These are phyloP conservation scores for Pueraria montana DNA, from an alignment of 306 rosid species.

Conservation along the genomic window DNA sequence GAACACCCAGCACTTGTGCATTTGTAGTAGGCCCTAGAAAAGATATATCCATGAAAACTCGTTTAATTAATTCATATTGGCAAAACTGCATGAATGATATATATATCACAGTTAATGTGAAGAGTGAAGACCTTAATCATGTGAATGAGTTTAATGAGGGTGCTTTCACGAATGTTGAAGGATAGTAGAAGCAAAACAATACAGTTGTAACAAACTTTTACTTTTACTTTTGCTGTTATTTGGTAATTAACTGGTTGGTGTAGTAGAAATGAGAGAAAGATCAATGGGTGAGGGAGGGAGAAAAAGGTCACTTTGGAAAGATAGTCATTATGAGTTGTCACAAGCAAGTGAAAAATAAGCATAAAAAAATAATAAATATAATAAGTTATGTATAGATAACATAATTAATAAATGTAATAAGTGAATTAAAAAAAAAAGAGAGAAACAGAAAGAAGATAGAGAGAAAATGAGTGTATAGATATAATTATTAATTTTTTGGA, in stretches of 20 bases:
- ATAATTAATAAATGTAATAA: not conserved
- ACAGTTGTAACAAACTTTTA: too few relatives aligned
- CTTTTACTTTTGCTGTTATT: too few relatives aligned
- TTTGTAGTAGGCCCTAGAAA: constrained; percentile 76
- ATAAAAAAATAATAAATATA: too few relatives aligned
- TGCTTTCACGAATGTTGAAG: too few relatives aligned
- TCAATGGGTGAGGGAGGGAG: not conserved
- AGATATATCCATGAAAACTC: not conserved
- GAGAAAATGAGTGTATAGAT: not conserved
- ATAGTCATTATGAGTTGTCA: not conserved
- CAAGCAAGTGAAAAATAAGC: not conserved
- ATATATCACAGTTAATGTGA: too few relatives aligned
- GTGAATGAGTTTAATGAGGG: too few relatives aligned
- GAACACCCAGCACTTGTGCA: constrained; percentile 71
- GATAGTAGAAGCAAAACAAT: too few relatives aligned
- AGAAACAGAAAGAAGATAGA: not conserved
- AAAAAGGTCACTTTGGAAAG: not conserved
- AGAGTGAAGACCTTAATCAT: not conserved
- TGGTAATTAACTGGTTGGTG: too few relatives aligned
- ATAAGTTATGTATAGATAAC: too few relatives aligned
- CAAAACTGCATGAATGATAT: too few relatives aligned
- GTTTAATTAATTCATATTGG: not conserved
- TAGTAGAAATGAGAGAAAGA: too few relatives aligned
- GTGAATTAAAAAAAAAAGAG: too few relatives aligned
- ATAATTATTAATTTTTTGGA: not conserved